Percentiles rank a stretch among this genome's conserved stretches.
phyloP scores from a whole-genome alignment of 2,329 filamentous ascomycete species.

The Exophiala alcalophila region DNA sequence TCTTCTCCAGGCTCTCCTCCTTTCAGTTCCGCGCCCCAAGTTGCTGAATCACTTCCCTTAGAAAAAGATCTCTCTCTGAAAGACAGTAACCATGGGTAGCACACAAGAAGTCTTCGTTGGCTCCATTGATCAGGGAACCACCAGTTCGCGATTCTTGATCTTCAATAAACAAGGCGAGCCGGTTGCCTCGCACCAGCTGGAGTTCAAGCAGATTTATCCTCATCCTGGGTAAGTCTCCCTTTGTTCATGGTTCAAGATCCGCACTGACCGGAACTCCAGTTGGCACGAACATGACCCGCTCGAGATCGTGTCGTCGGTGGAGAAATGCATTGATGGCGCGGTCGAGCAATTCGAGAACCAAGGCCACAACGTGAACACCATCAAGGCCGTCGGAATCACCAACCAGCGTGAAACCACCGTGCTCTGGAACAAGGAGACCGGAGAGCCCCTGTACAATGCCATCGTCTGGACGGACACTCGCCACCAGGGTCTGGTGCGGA shows the following conservation, averaged over 20 bases:
- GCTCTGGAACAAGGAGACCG: conserved; percentile 77
- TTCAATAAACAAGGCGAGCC: conserved; percentile 77
- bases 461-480: conserved; percentile 90
- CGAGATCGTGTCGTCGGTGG: conserved; percentile 71
- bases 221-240: conserved; percentile 64
- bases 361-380: conserved; percentile 65
- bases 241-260: not conserved
- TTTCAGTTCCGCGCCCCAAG: too few relatives aligned
- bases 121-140: conserved; percentile 87
- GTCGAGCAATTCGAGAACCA: conserved; percentile 67
- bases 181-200: conserved; percentile 78
- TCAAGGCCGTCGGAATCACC: conserved; percentile 77
- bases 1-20: too few relatives aligned
- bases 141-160: conserved; percentile 83
- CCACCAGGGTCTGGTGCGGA: conserved; percentile 70
- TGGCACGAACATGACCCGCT: conserved; percentile 88
- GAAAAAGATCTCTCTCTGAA: too few relatives aligned
- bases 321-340: conserved; percentile 75
- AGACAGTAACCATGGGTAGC: too few relatives aligned
- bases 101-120: conserved; percentile 67
- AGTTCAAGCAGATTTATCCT: conserved; percentile 81
- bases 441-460: conserved; percentile 78
- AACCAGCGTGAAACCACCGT: conserved; percentile 83
- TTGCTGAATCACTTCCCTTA: too few relatives aligned
- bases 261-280: conserved; percentile 43